Conservation (phyloP, 345 rosid genomes). For the Murraya paniculata region DNA sequence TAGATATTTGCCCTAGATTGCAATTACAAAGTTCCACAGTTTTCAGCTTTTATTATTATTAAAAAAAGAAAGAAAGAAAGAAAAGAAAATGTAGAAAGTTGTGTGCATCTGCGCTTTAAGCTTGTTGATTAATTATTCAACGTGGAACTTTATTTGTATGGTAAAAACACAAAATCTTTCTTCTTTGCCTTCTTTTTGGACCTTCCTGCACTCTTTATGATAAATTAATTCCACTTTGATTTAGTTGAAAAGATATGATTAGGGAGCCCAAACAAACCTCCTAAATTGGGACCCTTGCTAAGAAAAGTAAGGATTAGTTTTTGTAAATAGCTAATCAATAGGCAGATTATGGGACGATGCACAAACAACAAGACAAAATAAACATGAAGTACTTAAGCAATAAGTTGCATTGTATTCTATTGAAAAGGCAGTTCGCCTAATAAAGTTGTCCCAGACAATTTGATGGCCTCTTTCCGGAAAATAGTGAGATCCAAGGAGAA, state of each 20-base stretch:
- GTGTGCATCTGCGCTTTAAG: constrained; percentile 15
- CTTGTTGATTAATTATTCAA: constrained; percentile 12
- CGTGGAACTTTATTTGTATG: constrained; percentile 32
- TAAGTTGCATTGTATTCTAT: constrained; percentile 42
- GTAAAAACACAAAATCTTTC: constrained; percentile 35
- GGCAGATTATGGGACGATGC: constrained; percentile 26
- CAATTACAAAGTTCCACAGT: no score
- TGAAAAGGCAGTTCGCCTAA: constrained; percentile 35
- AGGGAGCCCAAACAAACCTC: constrained; percentile 34
- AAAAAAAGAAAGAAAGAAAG: no score
- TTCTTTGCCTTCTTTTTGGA: constrained; percentile 32
- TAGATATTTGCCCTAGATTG: no score
- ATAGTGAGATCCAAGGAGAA: constrained; percentile 5
- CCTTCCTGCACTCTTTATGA: constrained; percentile 29
- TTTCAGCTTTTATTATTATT: no score
- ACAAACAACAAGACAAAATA: constrained; percentile 57
- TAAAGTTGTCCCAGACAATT: constrained; percentile 31
- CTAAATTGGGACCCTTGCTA: constrained; percentile 27
- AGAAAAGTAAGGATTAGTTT: constrained; percentile 25
- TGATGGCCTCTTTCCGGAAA: constrained; percentile 21
- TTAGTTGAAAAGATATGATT: constrained; percentile 26
- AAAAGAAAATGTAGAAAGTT: constrained; percentile 20
- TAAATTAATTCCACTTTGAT: constrained; percentile 26
- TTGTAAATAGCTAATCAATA: constrained; percentile 16
- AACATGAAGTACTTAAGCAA: constrained; percentile 10